Evolutionary conservation across 2,329 filamentous ascomycete genomes (phyloP).

Genomic region (Endoconidiophora polonica): DNA sequence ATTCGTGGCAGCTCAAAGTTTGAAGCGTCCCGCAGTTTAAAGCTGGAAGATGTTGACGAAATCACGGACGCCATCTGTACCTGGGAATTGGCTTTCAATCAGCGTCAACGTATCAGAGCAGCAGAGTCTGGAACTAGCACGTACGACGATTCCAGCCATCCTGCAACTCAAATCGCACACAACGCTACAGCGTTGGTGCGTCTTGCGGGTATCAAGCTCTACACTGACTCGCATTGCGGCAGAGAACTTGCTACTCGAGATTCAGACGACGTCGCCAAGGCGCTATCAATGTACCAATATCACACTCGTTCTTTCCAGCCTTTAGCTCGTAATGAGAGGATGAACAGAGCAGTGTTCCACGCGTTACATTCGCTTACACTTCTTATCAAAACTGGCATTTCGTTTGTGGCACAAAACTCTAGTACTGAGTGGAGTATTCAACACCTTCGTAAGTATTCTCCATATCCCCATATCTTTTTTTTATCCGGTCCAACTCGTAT

Average conservation of each 20-base stretch:
- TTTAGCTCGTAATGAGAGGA: slow-evolving; percentile 39
- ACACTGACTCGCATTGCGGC: slow-evolving; percentile 46
- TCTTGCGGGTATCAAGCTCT: slow-evolving; percentile 46
- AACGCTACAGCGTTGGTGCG: slow-evolving; percentile 46
- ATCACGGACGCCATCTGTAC: slow-evolving; percentile 36
- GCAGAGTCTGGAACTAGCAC: slow-evolving; percentile 24
- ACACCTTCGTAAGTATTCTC: slow-evolving; percentile 33
- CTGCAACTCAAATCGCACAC: slow-evolving; percentile 46
- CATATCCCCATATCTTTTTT: too few species aligned
- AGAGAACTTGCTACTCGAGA: slow-evolving; percentile 49
- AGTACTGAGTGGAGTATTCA: slow-evolving; percentile 47
- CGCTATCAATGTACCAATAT: slow-evolving; percentile 23
- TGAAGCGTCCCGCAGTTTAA: slow-evolving; percentile 32
- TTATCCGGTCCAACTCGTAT: background rate
- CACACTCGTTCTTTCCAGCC: slow-evolving; percentile 16
- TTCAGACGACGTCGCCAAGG: slow-evolving; percentile 41
- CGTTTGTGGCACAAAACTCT: slow-evolving; percentile 44
- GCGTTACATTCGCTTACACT: slow-evolving; percentile 52
- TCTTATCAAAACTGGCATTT: slow-evolving; percentile 45
- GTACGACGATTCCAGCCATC: slow-evolving; percentile 14
- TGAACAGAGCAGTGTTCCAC: slow-evolving; percentile 49
- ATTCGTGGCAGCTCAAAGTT: slow-evolving; percentile 32
- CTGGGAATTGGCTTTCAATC: slow-evolving; percentile 44
- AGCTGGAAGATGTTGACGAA: slow-evolving; percentile 39
- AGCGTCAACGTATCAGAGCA: slow-evolving; percentile 33